phyloP scores from a whole-genome alignment of 208 protist species.

The Trypanosoma melophagium region DNA sequence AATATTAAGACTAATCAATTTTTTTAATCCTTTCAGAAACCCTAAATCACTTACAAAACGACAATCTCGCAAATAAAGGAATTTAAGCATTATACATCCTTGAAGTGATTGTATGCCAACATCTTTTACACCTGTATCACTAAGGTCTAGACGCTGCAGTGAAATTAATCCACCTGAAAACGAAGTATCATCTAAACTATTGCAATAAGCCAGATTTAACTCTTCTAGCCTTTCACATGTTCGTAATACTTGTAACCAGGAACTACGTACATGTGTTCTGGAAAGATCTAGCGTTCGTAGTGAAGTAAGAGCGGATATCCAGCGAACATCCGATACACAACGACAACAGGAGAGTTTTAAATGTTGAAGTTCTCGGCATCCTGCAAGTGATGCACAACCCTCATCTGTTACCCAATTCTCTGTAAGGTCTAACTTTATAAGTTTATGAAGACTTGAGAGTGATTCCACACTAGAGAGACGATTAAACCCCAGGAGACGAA shows the following conservation, averaged over 20 bases:
- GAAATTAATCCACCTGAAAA: conserved; percentile 36
- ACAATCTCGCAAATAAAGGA: conserved; percentile 56
- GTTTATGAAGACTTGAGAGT: conserved; percentile 36
- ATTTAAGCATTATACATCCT: conserved; percentile 31
- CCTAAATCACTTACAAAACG: conserved; percentile 22
- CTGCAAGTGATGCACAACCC: conserved; percentile 18
- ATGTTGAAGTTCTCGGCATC: conserved; percentile 20
- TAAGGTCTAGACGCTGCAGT: conserved; percentile 48
- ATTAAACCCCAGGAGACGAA: conserved; percentile 58
- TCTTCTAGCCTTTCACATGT: conserved; percentile 44
- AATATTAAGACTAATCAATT: conserved; percentile 48
- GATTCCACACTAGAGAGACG: conserved; percentile 43
- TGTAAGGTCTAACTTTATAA: conserved; percentile 51
- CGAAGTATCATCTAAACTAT: conserved; percentile 28
- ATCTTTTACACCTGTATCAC: conserved; percentile 44
- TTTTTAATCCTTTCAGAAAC: conserved; percentile 28
- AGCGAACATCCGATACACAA: conserved; percentile 29
- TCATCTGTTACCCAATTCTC: conserved; percentile 50
- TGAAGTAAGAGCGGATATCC: conserved; percentile 25
- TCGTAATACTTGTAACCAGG: conserved; percentile 26
- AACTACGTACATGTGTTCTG: conserved; percentile 38
- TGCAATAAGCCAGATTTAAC: conserved; percentile 51
- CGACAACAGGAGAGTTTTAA: conserved; percentile 34
- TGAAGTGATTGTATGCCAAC: conserved; percentile 23
- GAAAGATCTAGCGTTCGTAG: conserved; percentile 46